Conservation (phyloP, 2,329 filamentous ascomycete species). For the Ophiostoma piceae region DNA sequence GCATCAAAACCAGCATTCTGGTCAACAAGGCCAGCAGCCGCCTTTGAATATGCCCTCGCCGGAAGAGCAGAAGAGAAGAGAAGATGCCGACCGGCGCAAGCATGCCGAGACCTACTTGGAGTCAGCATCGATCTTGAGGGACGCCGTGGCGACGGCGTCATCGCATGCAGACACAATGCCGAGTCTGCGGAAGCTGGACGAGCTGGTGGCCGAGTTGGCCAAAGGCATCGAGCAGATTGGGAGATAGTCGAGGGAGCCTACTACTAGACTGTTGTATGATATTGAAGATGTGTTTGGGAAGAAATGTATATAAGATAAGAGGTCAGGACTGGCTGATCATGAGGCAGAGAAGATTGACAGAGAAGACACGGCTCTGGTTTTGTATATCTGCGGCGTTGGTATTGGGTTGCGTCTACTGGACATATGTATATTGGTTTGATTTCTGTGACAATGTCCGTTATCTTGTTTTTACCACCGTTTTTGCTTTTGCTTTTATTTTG, state of each 20-base stretch:
- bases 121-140: slow-evolving; percentile 12
- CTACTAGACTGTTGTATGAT: background rate
- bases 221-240: slow-evolving; percentile 6
- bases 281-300: background rate
- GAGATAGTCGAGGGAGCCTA: background rate
- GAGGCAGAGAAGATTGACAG: background rate
- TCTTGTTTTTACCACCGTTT: background rate
- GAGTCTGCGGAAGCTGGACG: background rate
- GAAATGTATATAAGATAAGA: background rate
- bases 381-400: background rate
- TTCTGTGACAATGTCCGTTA: background rate
- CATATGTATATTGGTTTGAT: background rate
- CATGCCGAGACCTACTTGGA: slow-evolving; percentile 17
- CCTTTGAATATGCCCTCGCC: background rate
- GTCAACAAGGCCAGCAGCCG: background rate
- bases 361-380: background rate
- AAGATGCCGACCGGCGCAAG: background rate
- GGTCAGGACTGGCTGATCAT: background rate
- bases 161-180: slow-evolving; percentile 21
- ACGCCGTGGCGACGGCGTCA: slow-evolving; percentile 18
- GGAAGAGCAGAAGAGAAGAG: background rate
- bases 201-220: background rate
- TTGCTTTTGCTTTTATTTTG: background rate
- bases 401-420: background rate
- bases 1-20: background rate